These are phyloP conservation scores for Alternaria gansuensis DNA, from an alignment of 2,329 filamentous ascomycete species.

Conservation along the genomic window DNA sequence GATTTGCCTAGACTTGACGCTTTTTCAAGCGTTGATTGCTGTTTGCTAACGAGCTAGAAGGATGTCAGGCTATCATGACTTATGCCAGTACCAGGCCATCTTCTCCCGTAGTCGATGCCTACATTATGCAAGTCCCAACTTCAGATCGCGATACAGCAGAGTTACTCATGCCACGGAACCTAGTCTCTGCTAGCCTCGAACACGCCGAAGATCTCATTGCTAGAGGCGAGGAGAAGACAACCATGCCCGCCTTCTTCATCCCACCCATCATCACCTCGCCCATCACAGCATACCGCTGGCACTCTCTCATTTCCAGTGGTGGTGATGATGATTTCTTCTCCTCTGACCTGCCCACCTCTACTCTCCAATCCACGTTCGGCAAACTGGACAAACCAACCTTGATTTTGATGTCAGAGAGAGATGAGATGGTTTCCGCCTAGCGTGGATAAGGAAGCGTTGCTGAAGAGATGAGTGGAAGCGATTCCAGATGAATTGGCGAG, in stretches of 20 bases:
- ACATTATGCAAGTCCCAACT: conserved; percentile 29
- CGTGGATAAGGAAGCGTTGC: conserved; percentile 21
- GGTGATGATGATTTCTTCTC: conserved; percentile 36
- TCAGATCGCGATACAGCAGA: conserved; percentile 30
- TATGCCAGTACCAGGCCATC: conserved; percentile 12
- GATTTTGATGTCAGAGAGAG: conserved; percentile 23
- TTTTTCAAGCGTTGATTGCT: background rate
- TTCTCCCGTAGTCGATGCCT: conserved; percentile 16
- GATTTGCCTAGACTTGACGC: background rate
- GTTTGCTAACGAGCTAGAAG: conserved; percentile 11
- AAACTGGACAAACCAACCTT: conserved; percentile 22
- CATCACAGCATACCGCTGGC: conserved; percentile 31
- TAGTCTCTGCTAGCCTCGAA: conserved; percentile 12
- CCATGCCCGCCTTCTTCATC: conserved; percentile 21
- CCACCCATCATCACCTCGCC: conserved; percentile 25
- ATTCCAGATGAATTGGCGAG: background rate
- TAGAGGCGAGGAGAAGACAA: conserved; percentile 9
- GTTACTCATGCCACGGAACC: conserved; percentile 25
- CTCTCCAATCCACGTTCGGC: conserved; percentile 6
- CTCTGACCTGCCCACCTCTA: conserved; percentile 13
- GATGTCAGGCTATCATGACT: conserved; percentile 27
- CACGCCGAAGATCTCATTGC: conserved; percentile 21
- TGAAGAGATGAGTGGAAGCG: conserved; percentile 1
- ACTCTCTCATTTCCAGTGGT: conserved; percentile 23
- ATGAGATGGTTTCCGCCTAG: conserved; percentile 30